These are phyloP conservation scores for Panicum hallii DNA, from an alignment of 202 grass and related monocot genomes.

Conservation along the genomic window DNA sequence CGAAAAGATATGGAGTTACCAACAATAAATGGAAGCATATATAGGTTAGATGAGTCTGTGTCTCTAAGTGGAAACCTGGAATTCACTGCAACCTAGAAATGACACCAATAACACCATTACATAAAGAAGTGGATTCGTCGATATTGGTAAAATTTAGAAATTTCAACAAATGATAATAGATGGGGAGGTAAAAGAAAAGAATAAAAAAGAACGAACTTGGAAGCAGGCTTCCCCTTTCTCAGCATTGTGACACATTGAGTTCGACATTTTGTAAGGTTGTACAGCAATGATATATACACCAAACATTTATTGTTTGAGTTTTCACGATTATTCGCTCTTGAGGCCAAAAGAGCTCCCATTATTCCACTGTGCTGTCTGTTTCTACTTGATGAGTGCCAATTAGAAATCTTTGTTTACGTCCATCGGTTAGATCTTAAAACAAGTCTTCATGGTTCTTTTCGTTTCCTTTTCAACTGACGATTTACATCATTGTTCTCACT, in stretches of 20 bases:
- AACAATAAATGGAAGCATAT: neutral
- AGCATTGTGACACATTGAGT: neutral
- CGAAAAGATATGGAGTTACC: neutral
- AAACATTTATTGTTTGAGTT: neutral
- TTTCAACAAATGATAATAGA: neutral
- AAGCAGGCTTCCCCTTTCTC: neutral
- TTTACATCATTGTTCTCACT: constrained; percentile 33
- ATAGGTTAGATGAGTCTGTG: neutral
- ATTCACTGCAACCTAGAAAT: neutral
- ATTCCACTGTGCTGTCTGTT: neutral
- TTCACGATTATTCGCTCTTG: neutral
- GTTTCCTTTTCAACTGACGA: constrained; percentile 3
- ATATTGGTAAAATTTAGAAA: neutral
- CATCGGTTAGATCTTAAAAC: constrained; percentile 43
- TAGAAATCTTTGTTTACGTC: constrained; percentile 32
- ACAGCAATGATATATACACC: neutral
- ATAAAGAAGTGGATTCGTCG: neutral
- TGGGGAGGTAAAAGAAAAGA: neutral
- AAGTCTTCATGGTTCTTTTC: neutral
- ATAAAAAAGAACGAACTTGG: neutral
- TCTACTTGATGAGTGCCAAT: constrained; percentile 16
- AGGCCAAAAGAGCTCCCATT: neutral
- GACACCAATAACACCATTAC: neutral
- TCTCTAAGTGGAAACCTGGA: neutral
- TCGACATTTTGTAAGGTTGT: neutral